A percentile compares a stretch with the other conserved stretches of the same genome.
Conservation (phyloP, 2,329 filamentous ascomycete species). For the Stromatinia cepivora region DNA sequence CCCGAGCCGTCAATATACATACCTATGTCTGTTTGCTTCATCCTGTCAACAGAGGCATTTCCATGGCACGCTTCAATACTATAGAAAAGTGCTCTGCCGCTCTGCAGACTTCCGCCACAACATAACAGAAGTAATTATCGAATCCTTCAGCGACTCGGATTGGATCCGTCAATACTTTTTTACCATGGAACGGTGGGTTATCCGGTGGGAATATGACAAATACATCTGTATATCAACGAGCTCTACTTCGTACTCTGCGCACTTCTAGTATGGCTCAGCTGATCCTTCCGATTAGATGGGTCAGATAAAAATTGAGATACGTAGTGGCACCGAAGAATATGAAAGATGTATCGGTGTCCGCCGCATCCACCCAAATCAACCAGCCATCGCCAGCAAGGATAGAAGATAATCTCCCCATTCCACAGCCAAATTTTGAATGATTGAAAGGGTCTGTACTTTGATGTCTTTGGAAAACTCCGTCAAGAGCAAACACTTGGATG, state of each 20-base stretch:
- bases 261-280: not conserved
- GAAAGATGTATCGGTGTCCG: not conserved
- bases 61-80: not conserved
- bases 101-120: not conserved
- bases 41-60: not conserved
- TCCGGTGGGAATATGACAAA: not conserved
- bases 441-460: not conserved
- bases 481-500: conserved; percentile 10
- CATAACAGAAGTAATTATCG: not conserved
- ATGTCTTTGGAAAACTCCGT: not conserved
- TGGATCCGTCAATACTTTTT: not conserved
- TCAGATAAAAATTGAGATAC: not conserved
- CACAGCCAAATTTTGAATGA: not conserved
- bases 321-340: not conserved
- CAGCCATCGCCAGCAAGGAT: not conserved
- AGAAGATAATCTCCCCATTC: not conserved
- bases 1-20: not conserved
- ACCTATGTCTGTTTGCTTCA: conserved; percentile 3
- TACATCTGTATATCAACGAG: not conserved
- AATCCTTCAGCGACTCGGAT: not conserved
- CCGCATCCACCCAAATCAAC: not conserved
- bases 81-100: not conserved
- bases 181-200: not conserved
- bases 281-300: not conserved
- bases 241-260: not conserved